Percentiles rank a stretch among this genome's conserved stretches.
phyloP scores from a whole-genome alignment of 495 filamentous ascomycete species.

The Trichoderma reesei region DNA sequence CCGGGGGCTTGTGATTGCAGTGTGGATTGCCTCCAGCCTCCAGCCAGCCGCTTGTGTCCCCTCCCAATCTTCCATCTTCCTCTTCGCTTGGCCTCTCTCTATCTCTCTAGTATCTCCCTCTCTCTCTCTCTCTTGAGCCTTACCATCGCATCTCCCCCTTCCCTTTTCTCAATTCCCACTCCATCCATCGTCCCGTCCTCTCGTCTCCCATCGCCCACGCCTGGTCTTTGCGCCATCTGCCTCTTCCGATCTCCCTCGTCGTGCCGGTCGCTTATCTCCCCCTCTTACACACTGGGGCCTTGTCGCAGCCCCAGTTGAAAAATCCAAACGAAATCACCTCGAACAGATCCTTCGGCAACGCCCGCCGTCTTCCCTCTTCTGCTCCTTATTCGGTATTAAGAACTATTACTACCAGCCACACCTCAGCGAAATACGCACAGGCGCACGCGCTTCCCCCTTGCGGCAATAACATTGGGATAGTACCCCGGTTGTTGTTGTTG shows the following conservation, averaged over 20 bases:
- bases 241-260: not conserved
- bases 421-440: not conserved
- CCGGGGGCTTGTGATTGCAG: constrained; percentile 7
- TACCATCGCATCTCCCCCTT: not conserved
- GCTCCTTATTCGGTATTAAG: too few relatives aligned
- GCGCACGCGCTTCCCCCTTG: not conserved
- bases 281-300: not conserved
- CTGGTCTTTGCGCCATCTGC: not conserved
- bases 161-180: not conserved
- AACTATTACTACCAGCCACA: too few relatives aligned
- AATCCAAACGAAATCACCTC: not conserved
- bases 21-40: too few relatives aligned
- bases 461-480: not conserved
- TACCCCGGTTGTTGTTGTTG: not conserved
- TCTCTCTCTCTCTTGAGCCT: too few relatives aligned
- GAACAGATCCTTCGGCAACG: not conserved
- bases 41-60: not conserved
- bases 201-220: too few relatives aligned
- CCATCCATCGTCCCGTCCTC: not conserved
- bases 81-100: too few relatives aligned
- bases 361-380: not conserved
- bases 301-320: not conserved
- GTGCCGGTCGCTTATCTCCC: not conserved
- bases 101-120: too few relatives aligned
- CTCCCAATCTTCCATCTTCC: not conserved